Evolutionary conservation across 73 alveolate species (phyloP).

Genomic region (Paramecium caudatum): DNA sequence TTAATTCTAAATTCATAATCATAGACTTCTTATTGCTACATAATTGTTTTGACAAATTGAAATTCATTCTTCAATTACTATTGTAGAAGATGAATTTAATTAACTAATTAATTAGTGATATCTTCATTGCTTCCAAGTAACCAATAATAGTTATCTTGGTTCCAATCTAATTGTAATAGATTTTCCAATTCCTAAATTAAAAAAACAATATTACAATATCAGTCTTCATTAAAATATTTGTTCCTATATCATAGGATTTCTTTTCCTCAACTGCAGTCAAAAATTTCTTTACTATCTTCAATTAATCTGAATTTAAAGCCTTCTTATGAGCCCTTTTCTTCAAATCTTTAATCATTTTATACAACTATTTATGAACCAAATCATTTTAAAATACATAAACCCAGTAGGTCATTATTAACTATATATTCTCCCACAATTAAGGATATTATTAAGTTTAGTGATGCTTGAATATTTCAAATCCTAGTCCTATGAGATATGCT

Average conservation of each 20-base stretch:
- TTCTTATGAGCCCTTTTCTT: conserved; percentile 32
- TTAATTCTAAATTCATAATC: conserved; percentile 52
- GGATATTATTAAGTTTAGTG: not conserved
- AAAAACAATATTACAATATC: not conserved
- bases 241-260: not conserved
- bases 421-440: conserved; percentile 16
- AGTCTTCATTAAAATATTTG: not conserved
- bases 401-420: not conserved
- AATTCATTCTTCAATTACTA: not conserved
- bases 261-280: conserved; percentile 22
- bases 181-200: conserved; percentile 9
- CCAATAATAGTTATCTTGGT: conserved; percentile 58
- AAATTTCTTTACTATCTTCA: conserved; percentile 42
- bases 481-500: not conserved
- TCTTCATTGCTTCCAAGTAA: not conserved
- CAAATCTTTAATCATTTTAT: conserved; percentile 2
- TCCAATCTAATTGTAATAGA: not conserved
- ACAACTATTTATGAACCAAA: not conserved
- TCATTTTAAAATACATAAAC: not conserved
- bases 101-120: not conserved
- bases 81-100: not conserved
- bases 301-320: conserved; percentile 39
- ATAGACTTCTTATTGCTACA: not conserved
- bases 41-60: not conserved
- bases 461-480: not conserved